Base-by-base conservation (phyloP, 257 asterid species). In the Penstemon eatonii region DNA sequence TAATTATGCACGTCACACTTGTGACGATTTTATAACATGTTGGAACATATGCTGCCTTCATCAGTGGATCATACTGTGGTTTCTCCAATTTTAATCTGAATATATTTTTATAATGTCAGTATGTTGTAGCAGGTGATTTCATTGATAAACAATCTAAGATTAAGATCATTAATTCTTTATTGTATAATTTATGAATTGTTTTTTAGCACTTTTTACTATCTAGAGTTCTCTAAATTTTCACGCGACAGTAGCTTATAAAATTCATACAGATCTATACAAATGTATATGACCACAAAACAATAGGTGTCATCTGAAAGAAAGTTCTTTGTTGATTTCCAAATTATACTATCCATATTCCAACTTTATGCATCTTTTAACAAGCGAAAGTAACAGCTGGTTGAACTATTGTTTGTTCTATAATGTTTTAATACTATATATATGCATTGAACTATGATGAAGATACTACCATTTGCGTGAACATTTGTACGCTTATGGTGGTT, bases 341-440 rank as follows among this genome's bases (percentile, higher is more conserved):
- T 7, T 43, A 54, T 63, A 46, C 9, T 44, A 53, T 45, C 50
- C 38, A 42, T 54, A 59, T 13, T 46, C 39, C 49, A 54, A 9
- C 38, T 36, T 19, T 6, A 63, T 72, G 18, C 39, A 42, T 64
- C 7, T 18, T 64, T 50, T 57, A 64, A 15, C 44, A 50, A 13
- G 25, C 40, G 33, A 54, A 54, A 46, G 54, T 49, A 49, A 4
- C 44, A 69, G 38, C 44, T 7, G 6, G 55, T 40, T n/a, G 8
- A 61, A 18, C 10, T 59, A 60, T 5, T 62, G 63, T 42, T 45
- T 38, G 13, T 18, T 19, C 40, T 57, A 13, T 37, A 40, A 40
- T 6, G 8, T 41, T 72, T 49, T 58, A 11, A 47, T 57, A 46
- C 47, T 36, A 73, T 59, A 15, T 59, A 58, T 13, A 68, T 10